phyloP scores from a whole-genome alignment of 2,329 filamentous ascomycete species.

The Talaromyces albobiverticillius region DNA sequence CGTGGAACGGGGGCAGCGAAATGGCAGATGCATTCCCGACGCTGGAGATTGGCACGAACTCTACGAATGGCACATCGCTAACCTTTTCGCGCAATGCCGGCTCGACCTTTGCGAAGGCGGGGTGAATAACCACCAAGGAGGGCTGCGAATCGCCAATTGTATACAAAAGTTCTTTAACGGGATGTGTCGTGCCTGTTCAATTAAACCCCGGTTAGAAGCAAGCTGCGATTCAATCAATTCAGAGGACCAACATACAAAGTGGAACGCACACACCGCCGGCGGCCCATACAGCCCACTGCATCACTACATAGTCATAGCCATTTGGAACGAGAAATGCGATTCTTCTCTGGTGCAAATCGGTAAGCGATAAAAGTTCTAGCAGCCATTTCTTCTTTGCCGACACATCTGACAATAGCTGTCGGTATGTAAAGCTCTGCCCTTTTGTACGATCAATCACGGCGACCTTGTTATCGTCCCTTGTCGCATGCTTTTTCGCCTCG shows the following conservation, averaged over 20 bases:
- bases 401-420: slow-evolving; percentile 39
- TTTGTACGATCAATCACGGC: slow-evolving; percentile 40
- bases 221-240: not conserved
- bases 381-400: slow-evolving; percentile 35
- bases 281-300: slow-evolving; percentile 45
- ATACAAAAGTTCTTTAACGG: slow-evolving; percentile 40
- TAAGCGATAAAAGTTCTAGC: slow-evolving; percentile 27
- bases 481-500: slow-evolving; percentile 34
- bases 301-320: slow-evolving; percentile 42
- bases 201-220: slow-evolving; percentile 1
- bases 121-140: slow-evolving; percentile 41
- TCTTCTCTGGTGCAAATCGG: slow-evolving; percentile 36
- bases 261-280: slow-evolving; percentile 44
- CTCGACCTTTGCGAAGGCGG: slow-evolving; percentile 34
- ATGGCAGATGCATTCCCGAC: slow-evolving; percentile 16
- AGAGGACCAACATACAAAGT: slow-evolving; percentile 32
- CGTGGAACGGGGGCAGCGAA: slow-evolving; percentile 31
- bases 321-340: slow-evolving; percentile 39
- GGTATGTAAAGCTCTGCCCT: slow-evolving; percentile 38
- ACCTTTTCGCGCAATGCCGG: slow-evolving; percentile 29
- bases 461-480: slow-evolving; percentile 30
- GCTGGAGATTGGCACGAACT: slow-evolving; percentile 25
- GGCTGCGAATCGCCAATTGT: slow-evolving; percentile 43
- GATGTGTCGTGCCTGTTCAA: slow-evolving; percentile 40
- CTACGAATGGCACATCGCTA: slow-evolving; percentile 29